Evolutionary conservation across 2,329 filamentous ascomycete genomes (phyloP).

Genomic region (Phyllosticta citrichinensis): DNA sequence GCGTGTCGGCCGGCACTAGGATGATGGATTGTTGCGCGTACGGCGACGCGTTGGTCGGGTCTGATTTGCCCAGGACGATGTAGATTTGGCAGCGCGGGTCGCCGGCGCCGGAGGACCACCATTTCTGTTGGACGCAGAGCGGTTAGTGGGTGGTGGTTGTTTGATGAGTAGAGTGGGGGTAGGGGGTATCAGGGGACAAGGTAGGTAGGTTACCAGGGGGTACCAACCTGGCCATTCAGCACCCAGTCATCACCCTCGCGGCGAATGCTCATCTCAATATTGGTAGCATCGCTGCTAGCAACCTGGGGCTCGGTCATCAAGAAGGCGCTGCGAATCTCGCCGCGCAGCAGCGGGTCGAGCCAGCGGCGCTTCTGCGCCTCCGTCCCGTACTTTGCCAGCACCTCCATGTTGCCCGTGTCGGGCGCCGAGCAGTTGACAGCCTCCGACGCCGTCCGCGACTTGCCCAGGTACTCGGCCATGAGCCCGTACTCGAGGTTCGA

Average conservation of each 20-base stretch:
- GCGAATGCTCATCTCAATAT: constrained; percentile 76
- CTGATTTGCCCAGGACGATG: constrained; percentile 92
- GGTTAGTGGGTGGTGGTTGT: constrained; percentile 24
- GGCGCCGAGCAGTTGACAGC: constrained; percentile 85
- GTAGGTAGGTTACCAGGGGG: neutral
- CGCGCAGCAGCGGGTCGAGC: constrained; percentile 71
- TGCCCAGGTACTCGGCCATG: constrained; percentile 93
- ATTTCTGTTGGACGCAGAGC: constrained; percentile 59
- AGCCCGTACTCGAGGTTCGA: constrained; percentile 93
- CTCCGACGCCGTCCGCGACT: constrained; percentile 59
- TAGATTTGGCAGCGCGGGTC: constrained; percentile 89
- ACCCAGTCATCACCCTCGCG: constrained; percentile 82
- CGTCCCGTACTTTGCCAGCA: constrained; percentile 82
- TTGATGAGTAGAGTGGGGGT: neutral
- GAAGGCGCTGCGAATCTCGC: constrained; percentile 80
- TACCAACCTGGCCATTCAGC: constrained; percentile 67
- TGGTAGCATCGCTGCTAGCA: constrained; percentile 83
- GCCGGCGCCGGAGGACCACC: constrained; percentile 95
- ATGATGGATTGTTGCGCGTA: constrained; percentile 93
- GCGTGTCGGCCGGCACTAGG: constrained; percentile 68
- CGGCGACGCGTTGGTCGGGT: constrained; percentile 60
- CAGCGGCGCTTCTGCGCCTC: constrained; percentile 76
- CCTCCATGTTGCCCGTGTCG: constrained; percentile 94
- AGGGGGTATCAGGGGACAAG: constrained; percentile 13
- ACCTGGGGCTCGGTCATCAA: constrained; percentile 89